Conservation (phyloP, 768 basidiomycete genomes). For the Sarcodon aspratus region DNA sequence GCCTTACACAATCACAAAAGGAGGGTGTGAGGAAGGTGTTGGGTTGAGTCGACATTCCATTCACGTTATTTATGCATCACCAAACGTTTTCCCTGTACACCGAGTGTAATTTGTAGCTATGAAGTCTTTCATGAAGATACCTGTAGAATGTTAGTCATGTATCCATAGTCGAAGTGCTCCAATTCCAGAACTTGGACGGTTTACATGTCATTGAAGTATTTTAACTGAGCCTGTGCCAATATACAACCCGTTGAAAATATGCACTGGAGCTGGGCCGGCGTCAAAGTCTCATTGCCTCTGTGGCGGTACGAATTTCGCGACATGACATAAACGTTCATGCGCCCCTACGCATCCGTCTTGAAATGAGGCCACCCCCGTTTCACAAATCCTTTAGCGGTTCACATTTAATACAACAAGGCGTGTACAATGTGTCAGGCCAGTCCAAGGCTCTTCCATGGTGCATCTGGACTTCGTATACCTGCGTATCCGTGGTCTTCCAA, state of each 20-base stretch:
- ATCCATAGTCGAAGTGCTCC: too few species aligned
- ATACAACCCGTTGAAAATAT: too few species aligned
- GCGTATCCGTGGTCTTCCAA: background rate
- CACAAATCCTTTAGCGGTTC: background rate
- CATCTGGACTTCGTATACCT: background rate
- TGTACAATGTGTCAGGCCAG: background rate
- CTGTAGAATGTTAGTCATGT: too few species aligned
- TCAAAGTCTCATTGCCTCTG: background rate
- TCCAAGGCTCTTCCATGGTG: background rate
- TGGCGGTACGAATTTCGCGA: background rate
- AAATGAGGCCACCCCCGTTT: background rate
- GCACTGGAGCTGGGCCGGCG: too few species aligned
- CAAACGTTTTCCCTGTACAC: too few species aligned
- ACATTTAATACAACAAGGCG: background rate
- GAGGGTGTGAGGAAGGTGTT: constrained; percentile 67
- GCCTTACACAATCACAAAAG: constrained; percentile 67
- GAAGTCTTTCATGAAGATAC: too few species aligned
- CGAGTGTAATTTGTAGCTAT: too few species aligned
- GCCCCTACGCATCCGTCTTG: background rate
- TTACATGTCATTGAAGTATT: too few species aligned
- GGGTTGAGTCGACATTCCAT: constrained; percentile 16
- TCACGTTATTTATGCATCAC: background rate
- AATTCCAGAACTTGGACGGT: too few species aligned
- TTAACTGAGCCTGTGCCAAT: too few species aligned
- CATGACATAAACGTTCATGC: background rate